Conservation (phyloP, 2,329 filamentous ascomycete species). For the Aphanocladium album region DNA sequence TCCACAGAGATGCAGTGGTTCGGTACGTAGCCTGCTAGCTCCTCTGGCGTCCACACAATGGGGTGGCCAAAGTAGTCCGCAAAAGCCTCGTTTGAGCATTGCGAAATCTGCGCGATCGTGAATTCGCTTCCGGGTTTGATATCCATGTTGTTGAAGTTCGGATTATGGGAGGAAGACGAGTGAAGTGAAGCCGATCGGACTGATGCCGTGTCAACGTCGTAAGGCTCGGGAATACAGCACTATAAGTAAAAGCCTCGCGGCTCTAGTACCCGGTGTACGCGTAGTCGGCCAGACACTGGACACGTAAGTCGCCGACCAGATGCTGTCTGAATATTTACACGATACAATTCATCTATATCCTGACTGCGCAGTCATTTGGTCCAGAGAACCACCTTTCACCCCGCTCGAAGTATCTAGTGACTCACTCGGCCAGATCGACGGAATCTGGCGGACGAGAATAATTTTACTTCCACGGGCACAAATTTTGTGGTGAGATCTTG, state of each 20-base stretch:
- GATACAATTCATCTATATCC: too few species aligned
- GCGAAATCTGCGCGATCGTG: conserved; percentile 9
- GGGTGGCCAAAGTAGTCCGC: conserved; percentile 15
- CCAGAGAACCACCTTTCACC: too few species aligned
- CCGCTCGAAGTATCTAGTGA: background rate
- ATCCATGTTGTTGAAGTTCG: background rate
- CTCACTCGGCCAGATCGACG: background rate
- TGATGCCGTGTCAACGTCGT: too few species aligned
- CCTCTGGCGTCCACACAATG: conserved; percentile 10
- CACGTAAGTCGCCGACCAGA: background rate
- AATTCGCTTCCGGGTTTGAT: background rate
- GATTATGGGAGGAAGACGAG: background rate
- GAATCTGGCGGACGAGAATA: background rate
- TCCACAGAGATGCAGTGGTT: conserved; percentile 11
- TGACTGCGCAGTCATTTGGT: too few species aligned
- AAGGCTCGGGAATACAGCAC: background rate
- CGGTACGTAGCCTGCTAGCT: conserved; percentile 3
- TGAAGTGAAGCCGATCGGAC: background rate
- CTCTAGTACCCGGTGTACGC: conserved; percentile 1
- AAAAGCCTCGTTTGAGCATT: conserved; percentile 16
- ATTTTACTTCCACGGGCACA: too few species aligned
- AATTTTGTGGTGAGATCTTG: too few species aligned
- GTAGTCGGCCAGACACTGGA: background rate
- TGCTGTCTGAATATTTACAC: too few species aligned
- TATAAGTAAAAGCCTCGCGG: background rate